A percentile compares a stretch with the other conserved stretches of the same genome.
These are phyloP conservation scores for Fusarium praegraminearum DNA, from an alignment of 2,329 filamentous ascomycete genomes.

Conservation along the genomic window DNA sequence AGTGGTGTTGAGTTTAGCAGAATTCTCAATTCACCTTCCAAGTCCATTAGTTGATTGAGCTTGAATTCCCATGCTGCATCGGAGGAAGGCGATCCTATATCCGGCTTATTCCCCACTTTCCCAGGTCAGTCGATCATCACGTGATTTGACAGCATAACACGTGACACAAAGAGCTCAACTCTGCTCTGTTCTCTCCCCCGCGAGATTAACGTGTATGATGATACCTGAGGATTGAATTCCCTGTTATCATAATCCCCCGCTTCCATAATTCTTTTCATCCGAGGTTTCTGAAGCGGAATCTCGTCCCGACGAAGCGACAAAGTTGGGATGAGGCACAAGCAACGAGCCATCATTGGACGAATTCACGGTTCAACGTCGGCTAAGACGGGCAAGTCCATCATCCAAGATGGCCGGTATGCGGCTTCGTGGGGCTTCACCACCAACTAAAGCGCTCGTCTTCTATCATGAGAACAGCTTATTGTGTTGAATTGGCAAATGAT, in stretches of 20 bases:
- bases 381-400: conserved; percentile 2
- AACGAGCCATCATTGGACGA: conserved; percentile 18
- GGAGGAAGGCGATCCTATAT: background rate
- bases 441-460: conserved; percentile 26
- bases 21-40: background rate
- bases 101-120: background rate
- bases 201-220: background rate
- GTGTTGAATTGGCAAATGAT: conserved; percentile 29
- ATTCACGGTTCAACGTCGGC: conserved; percentile 16
- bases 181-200: background rate
- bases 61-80: background rate
- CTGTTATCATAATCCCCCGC: conserved; percentile 4
- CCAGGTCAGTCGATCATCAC: background rate
- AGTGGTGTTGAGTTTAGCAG: background rate
- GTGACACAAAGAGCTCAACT: background rate
- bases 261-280: background rate
- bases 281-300: conserved; percentile 25
- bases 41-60: background rate
- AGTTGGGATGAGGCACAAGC: background rate
- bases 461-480: conserved; percentile 39
- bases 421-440: conserved; percentile 42
- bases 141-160: background rate
- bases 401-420: conserved; percentile 22
- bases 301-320: conserved; percentile 41
- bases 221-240: background rate